Percentiles rank a stretch among this genome's conserved stretches.
Evolutionary conservation across 306 rosid genomes (phyloP).

Genomic region (Adenanthera pavonina): DNA sequence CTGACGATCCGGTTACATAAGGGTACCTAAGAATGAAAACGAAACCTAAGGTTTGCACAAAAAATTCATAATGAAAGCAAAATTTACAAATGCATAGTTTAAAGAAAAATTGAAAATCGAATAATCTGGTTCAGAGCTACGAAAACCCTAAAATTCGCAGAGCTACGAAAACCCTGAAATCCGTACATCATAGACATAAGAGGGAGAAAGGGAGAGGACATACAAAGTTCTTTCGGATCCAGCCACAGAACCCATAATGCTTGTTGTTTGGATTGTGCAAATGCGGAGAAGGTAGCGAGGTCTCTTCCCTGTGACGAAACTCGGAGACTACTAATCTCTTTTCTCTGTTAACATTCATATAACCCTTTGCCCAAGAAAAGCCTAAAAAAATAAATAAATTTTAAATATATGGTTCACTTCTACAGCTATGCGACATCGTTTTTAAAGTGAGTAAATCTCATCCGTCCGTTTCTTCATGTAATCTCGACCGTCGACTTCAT

Average conservation of each 20-base stretch:
- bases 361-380: too few relatives aligned
- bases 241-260: slow-evolving; percentile 42
- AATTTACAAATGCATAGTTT: neutral
- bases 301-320: neutral
- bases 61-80: neutral
- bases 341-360: too few relatives aligned
- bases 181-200: neutral
- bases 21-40: slow-evolving; percentile 65
- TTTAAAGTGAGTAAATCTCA: too few relatives aligned
- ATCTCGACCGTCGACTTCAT: too few relatives aligned
- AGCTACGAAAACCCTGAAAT: too few relatives aligned
- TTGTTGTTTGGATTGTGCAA: neutral
- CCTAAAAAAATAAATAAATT: too few relatives aligned
- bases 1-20: slow-evolving; percentile 91
- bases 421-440: too few relatives aligned
- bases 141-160: slow-evolving; percentile 7
- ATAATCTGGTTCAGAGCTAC: neutral
- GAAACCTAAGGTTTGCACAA: slow-evolving; percentile 1
- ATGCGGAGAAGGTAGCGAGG: neutral
- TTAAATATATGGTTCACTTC: too few relatives aligned
- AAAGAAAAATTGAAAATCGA: slow-evolving; percentile 2
- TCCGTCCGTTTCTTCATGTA: too few relatives aligned
- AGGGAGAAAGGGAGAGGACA: slow-evolving; percentile 25
- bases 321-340: neutral
- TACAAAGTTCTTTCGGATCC: slow-evolving; percentile 68